phyloP scores from a whole-genome alignment of 495 filamentous ascomycete species.

The Neurospora sublineolata region DNA sequence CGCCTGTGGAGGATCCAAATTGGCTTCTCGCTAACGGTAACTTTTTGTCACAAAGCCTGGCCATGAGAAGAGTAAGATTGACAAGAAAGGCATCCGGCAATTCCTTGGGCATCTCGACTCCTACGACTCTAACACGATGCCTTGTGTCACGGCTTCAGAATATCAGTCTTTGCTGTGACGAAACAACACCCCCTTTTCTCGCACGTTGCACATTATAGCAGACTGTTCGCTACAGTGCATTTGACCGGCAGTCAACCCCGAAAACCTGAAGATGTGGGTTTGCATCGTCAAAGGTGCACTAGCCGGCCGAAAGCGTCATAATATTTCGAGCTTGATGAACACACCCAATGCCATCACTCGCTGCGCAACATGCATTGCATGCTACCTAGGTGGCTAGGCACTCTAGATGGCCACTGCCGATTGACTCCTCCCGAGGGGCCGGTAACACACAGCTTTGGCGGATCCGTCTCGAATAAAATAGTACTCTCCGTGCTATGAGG shows the following conservation, averaged over 20 bases:
- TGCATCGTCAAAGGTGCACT: constrained; percentile 3
- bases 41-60: neutral
- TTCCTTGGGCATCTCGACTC: neutral
- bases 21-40: neutral
- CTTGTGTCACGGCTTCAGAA: neutral
- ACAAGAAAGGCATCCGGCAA: neutral
- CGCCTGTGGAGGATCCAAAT: neutral
- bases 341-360: constrained; percentile 1
- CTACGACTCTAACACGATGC: neutral
- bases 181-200: neutral
- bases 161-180: neutral
- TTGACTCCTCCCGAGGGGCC: constrained; percentile 8
- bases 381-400: neutral
- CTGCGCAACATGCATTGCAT: constrained; percentile 12
- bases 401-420: neutral
- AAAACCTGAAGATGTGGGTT: neutral
- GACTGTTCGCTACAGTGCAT: neutral
- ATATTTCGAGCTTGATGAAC: neutral
- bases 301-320: constrained; percentile 9
- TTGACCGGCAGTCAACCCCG: neutral
- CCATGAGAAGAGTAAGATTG: neutral
- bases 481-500: neutral
- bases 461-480: neutral
- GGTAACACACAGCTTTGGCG: constrained; percentile 7
- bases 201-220: neutral